These are phyloP conservation scores for Sugiyamaella valdiviana DNA, from an alignment of 805 yeast species.

Conservation along the genomic window DNA sequence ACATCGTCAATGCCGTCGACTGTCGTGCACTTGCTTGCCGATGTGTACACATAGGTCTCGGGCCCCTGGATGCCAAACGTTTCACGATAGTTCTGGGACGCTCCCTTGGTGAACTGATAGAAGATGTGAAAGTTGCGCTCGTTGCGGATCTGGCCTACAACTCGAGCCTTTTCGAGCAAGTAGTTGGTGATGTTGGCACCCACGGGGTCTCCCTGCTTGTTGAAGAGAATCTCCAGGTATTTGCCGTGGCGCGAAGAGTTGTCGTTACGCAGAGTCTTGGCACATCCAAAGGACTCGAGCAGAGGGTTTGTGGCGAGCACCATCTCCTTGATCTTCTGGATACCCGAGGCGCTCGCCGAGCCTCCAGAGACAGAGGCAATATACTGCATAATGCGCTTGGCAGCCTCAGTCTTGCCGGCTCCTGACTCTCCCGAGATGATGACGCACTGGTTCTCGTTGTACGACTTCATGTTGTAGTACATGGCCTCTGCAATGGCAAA, in stretches of 20 bases:
- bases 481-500: slow-evolving; percentile 95
- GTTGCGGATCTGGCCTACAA: slow-evolving; percentile 85
- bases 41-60: slow-evolving; percentile 84
- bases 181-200: slow-evolving; percentile 96
- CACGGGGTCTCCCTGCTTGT: slow-evolving; percentile 75
- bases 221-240: slow-evolving; percentile 86
- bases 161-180: slow-evolving; percentile 88
- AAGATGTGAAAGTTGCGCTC: slow-evolving; percentile 97
- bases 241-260: slow-evolving; percentile 91
- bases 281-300: slow-evolving; percentile 88
- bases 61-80: slow-evolving; percentile 88
- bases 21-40: slow-evolving; percentile 74
- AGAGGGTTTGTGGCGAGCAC: slow-evolving; percentile 94
- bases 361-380: slow-evolving; percentile 80
- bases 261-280: slow-evolving; percentile 82
- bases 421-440: slow-evolving; percentile 97
- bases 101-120: slow-evolving; percentile 90
- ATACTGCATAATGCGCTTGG: slow-evolving; percentile 96
- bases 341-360: slow-evolving; percentile 45
- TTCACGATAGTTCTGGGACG: slow-evolving; percentile 77
- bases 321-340: slow-evolving; percentile 89
- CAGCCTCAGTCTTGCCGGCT: slow-evolving; percentile 98
- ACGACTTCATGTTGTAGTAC: slow-evolving; percentile 92
- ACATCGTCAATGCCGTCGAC: slow-evolving; percentile 85
- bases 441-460: slow-evolving; percentile 92